Evolutionary conservation across 2,329 filamentous ascomycete genomes (phyloP).

Genomic region (Claviceps lovelessii): DNA sequence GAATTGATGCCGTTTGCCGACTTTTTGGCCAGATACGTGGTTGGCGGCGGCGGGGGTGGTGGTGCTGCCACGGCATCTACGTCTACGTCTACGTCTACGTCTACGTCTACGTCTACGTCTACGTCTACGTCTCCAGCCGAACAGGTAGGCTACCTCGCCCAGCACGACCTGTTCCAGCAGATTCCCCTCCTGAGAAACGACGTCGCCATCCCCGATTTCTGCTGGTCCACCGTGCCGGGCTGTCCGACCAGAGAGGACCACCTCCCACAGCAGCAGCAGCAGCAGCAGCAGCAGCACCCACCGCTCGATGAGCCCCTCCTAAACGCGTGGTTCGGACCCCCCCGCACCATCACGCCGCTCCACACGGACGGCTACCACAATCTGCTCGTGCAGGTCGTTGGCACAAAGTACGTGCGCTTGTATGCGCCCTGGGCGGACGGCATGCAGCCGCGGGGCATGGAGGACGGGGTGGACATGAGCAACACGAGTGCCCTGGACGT

Average conservation of each 20-base stretch:
- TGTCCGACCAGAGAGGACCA: conserved; percentile 21
- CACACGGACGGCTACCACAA: conserved; percentile 95
- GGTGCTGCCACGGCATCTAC: too few species aligned
- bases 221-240: conserved; percentile 54
- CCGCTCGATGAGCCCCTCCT: conserved; percentile 48
- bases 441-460: conserved; percentile 47
- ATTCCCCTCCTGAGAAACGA: conserved; percentile 64
- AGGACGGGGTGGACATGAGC: conserved; percentile 72
- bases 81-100: too few species aligned
- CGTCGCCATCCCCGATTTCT: conserved; percentile 70
- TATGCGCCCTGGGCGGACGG: conserved; percentile 54
- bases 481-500: conserved; percentile 79
- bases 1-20: conserved; percentile 59
- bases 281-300: conserved; percentile 6
- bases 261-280: neutral
- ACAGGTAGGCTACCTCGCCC: conserved; percentile 66
- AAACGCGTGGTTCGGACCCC: conserved; percentile 88
- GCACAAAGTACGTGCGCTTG: conserved; percentile 79
- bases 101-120: neutral
- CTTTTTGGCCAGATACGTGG: conserved; percentile 53
- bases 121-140: neutral
- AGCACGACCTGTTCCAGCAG: conserved; percentile 76
- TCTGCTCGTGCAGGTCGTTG: conserved; percentile 76
- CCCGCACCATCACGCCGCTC: conserved; percentile 76
- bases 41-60: neutral